phyloP scores from a whole-genome alignment of 495 filamentous ascomycete genomes.

The Hapsidospora chrysogenum region DNA sequence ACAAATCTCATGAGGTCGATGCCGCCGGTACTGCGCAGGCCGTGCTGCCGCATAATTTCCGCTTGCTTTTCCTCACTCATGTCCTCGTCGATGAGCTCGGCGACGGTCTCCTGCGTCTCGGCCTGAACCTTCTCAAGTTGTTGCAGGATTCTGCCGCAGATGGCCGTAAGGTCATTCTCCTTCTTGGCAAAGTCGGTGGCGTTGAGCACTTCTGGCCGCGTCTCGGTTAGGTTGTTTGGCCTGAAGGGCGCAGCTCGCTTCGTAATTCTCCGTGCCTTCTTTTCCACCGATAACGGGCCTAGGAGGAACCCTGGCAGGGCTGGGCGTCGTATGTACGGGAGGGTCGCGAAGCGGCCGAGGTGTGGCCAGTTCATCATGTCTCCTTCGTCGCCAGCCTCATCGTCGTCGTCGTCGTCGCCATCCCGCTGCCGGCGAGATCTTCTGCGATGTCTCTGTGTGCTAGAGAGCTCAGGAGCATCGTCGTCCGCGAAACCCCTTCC shows the following conservation, averaged over 20 bases:
- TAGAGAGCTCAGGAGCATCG: constrained; percentile 21
- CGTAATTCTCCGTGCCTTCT: constrained; percentile 49
- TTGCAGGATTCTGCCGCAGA: constrained; percentile 49
- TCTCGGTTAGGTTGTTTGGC: constrained; percentile 44
- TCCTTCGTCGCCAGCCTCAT: constrained; percentile 47
- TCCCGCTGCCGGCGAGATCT: constrained; percentile 5
- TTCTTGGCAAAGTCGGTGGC: constrained; percentile 58
- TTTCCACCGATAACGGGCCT: constrained; percentile 79
- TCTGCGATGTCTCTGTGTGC: constrained; percentile 27
- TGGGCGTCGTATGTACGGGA: constrained; percentile 56
- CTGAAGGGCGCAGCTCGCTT: constrained; percentile 48
- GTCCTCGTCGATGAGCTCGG: constrained; percentile 18
- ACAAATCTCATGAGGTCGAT: constrained; percentile 69
- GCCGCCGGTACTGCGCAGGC: constrained; percentile 44
- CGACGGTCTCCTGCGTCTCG: constrained; percentile 22
- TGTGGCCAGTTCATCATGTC: constrained; percentile 80
- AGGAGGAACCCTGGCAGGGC: constrained; percentile 71
- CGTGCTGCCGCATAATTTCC: constrained; percentile 32
- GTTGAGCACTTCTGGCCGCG: constrained; percentile 56
- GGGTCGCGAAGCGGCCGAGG: constrained; percentile 58
- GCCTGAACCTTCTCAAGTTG: constrained; percentile 19
- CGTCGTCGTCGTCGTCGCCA: constrained; percentile 27
- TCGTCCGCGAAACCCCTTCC: constrained; percentile 29
- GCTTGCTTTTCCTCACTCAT: constrained; percentile 18
- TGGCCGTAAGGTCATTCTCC: constrained; percentile 53